Percentiles rank a stretch among this genome's conserved stretches.
phyloP scores from a whole-genome alignment of 345 rosid species.

The Dimocarpus longan region DNA sequence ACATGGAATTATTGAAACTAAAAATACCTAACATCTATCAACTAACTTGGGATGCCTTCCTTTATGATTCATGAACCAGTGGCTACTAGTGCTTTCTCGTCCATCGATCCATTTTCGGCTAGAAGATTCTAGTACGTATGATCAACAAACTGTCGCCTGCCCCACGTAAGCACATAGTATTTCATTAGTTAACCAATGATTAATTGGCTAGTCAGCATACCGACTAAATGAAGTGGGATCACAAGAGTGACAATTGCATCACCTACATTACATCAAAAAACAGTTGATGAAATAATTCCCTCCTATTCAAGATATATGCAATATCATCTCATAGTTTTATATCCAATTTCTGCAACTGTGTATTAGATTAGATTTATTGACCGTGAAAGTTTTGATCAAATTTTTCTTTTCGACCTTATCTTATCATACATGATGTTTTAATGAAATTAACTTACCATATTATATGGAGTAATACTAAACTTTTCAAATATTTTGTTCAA shows the following conservation, averaged over 20 bases:
- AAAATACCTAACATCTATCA: neutral
- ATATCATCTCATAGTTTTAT: neutral
- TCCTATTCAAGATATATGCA: neutral
- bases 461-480: too few species aligned
- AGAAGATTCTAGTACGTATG: neutral
- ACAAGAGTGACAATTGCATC: neutral
- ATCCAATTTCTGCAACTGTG: too few species aligned
- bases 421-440: too few species aligned
- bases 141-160: neutral
- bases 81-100: neutral
- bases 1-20: neutral
- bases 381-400: too few species aligned
- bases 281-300: neutral
- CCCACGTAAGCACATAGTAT: neutral
- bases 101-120: neutral
- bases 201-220: constrained; percentile 1
- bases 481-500: too few species aligned
- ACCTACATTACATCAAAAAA: neutral
- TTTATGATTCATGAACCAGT: neutral
- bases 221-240: neutral
- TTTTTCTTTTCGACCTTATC: too few species aligned
- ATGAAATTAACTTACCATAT: too few species aligned
- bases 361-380: too few species aligned
- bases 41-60: neutral
- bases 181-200: neutral